These are phyloP conservation scores for Limnanthes douglasii DNA, from an alignment of 345 rosid species.

Conservation along the genomic window DNA sequence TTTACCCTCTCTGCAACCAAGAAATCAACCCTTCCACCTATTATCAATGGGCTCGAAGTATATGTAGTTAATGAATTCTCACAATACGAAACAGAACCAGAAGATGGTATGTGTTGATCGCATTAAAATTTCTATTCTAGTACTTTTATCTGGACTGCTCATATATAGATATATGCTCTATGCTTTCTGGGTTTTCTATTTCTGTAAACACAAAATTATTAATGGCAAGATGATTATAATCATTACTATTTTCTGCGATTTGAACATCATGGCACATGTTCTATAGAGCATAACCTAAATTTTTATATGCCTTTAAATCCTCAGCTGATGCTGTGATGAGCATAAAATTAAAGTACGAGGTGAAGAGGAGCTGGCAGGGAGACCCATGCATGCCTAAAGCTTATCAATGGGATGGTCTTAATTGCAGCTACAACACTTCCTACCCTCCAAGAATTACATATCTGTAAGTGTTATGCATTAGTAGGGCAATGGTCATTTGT, in stretches of 20 bases:
- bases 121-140: too few species aligned
- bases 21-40: conserved; percentile 16
- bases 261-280: too few species aligned
- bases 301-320: too few species aligned
- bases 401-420: conserved; percentile 26
- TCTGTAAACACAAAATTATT: too few species aligned
- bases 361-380: conserved; percentile 43
- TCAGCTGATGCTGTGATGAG: conserved; percentile 25
- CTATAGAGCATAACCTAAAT: too few species aligned
- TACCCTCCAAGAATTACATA: conserved; percentile 15
- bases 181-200: too few species aligned
- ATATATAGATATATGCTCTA: too few species aligned
- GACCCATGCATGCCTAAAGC: conserved; percentile 33
- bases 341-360: conserved; percentile 23
- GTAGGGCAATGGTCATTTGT: background rate
- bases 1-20: conserved; percentile 9
- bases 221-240: too few species aligned
- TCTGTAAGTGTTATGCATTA: conserved; percentile 22
- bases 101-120: too few species aligned
- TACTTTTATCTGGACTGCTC: too few species aligned
- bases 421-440: conserved; percentile 12
- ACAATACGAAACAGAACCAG: conserved; percentile 13
- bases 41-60: conserved; percentile 21
- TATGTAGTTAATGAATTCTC: conserved; percentile 15
- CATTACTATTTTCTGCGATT: too few species aligned